Conservation (phyloP, 495 filamentous ascomycete genomes). For the Neurospora hispaniola region DNA sequence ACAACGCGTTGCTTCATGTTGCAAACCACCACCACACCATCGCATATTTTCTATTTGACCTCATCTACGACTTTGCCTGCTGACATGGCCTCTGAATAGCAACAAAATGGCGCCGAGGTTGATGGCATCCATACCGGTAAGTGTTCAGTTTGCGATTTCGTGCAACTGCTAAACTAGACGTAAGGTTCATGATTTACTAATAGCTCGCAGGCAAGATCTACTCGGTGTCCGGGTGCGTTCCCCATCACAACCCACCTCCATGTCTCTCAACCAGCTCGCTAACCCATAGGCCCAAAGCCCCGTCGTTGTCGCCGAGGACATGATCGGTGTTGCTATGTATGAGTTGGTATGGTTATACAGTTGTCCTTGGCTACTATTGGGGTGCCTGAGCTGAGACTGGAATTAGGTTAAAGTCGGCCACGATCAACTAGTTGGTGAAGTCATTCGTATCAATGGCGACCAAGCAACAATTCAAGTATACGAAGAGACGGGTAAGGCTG, state of each 20-base stretch:
- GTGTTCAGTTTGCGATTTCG: constrained; percentile 7
- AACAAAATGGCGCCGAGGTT: constrained; percentile 25
- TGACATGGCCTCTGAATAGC: constrained; percentile 5
- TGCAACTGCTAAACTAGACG: neutral
- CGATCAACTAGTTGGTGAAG: constrained; percentile 83
- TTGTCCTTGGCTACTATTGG: constrained; percentile 26
- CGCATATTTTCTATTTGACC: neutral
- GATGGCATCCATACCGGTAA: constrained; percentile 29
- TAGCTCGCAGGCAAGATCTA: constrained; percentile 54
- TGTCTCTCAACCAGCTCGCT: constrained; percentile 6
- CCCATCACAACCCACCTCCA: neutral
- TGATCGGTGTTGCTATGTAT: constrained; percentile 99
- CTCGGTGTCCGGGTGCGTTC: constrained; percentile 64
- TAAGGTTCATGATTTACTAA: constrained; percentile 9
- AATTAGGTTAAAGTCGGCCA: constrained; percentile 67
- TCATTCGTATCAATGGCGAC: constrained; percentile 93
- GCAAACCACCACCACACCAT: neutral
- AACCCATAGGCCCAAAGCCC: constrained; percentile 45
- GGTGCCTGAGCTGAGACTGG: constrained; percentile 28
- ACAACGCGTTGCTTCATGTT: neutral
- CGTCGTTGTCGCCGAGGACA: constrained; percentile 93
- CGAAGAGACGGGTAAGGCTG: constrained; percentile 78
- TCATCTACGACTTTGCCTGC: neutral
- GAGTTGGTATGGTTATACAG: constrained; percentile 52
- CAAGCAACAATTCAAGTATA: constrained; percentile 98